Evolutionary conservation across 805 yeast genomes (phyloP).

Genomic region (Alloascoidea hylecoeti): DNA sequence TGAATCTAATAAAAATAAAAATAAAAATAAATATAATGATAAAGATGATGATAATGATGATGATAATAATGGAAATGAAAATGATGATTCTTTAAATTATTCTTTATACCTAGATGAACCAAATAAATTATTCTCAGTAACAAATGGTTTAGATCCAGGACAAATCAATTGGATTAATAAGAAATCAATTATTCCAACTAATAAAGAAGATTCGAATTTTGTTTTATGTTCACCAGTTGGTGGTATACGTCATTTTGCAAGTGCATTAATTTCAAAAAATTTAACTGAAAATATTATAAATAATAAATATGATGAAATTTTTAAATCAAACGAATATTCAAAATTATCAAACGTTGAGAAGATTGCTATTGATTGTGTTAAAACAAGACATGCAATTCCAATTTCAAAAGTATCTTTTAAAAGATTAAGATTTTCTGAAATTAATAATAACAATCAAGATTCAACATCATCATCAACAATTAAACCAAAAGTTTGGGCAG

Average conservation of each 20-base stretch:
- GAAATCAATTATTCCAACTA: background rate
- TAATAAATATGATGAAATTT: background rate
- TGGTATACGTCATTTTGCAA: conserved; percentile 19
- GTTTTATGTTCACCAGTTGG: conserved; percentile 22
- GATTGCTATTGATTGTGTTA: conserved; percentile 21
- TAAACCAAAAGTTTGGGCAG: conserved; percentile 19
- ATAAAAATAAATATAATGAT: background rate
- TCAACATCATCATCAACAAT: background rate
- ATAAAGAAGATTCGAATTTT: conserved; percentile 4
- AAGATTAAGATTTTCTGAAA: conserved; percentile 13
- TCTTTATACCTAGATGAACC: conserved; percentile 22
- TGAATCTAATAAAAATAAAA: too few relatives aligned
- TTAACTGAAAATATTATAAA: background rate
- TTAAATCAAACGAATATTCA: background rate
- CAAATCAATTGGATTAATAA: conserved; percentile 13
- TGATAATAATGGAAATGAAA: too few relatives aligned
- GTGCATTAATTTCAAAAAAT: conserved; percentile 4
- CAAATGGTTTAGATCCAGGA: conserved; percentile 22
- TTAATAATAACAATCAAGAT: background rate
- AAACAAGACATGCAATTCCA: conserved; percentile 13
- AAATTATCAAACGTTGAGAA: conserved; percentile 5
- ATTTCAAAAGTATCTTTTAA: conserved; percentile 11
- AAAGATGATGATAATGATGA: background rate
- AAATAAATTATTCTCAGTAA: conserved; percentile 17
- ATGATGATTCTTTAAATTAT: conserved; percentile 7